These are phyloP conservation scores for Cronartium ribicola DNA, from an alignment of 1,284 basidiomycete genomes.

Conservation along the genomic window DNA sequence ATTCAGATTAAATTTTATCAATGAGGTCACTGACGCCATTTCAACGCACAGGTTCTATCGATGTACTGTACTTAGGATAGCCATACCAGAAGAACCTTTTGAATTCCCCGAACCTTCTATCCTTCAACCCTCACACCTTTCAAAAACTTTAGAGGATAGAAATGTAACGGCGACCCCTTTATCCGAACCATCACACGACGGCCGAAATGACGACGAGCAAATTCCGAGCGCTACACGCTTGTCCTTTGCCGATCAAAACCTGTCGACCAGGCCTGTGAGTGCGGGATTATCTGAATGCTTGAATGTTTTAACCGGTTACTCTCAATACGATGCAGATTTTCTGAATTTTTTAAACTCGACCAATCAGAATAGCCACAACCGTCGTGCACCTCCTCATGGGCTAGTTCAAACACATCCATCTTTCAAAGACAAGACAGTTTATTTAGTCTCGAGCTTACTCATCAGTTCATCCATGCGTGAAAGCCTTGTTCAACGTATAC, in stretches of 20 bases:
- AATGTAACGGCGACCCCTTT: neutral
- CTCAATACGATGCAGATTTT: neutral
- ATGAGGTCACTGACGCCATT: neutral
- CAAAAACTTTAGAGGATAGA: neutral
- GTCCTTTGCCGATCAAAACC: slow-evolving; percentile 4
- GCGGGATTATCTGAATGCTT: slow-evolving; percentile 23
- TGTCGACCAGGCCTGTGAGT: slow-evolving; percentile 1
- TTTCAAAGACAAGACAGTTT: slow-evolving; percentile 26
- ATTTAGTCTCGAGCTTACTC: slow-evolving; percentile 8
- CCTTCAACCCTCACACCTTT: slow-evolving; percentile 3
- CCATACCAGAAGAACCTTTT: slow-evolving; percentile 33
- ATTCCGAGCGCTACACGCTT: slow-evolving; percentile 2
- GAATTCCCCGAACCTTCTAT: slow-evolving; percentile 27
- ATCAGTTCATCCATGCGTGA: slow-evolving; percentile 16
- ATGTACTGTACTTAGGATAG: slow-evolving; percentile 6
- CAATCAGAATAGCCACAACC: slow-evolving; percentile 9
- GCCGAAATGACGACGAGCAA: neutral
- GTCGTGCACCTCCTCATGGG: too few species aligned
- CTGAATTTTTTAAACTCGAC: slow-evolving; percentile 8
- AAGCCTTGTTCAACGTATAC: slow-evolving; percentile 5
- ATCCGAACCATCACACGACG: neutral
- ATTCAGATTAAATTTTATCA: neutral
- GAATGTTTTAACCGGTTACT: neutral
- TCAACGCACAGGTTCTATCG: slow-evolving; percentile 25
- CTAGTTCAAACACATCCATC: neutral